Evolutionary conservation across 2,329 filamentous ascomycete species (phyloP), one percentile per base, ranked within the genome.

Genomic region (Raffaelea albimanens): DNA sequence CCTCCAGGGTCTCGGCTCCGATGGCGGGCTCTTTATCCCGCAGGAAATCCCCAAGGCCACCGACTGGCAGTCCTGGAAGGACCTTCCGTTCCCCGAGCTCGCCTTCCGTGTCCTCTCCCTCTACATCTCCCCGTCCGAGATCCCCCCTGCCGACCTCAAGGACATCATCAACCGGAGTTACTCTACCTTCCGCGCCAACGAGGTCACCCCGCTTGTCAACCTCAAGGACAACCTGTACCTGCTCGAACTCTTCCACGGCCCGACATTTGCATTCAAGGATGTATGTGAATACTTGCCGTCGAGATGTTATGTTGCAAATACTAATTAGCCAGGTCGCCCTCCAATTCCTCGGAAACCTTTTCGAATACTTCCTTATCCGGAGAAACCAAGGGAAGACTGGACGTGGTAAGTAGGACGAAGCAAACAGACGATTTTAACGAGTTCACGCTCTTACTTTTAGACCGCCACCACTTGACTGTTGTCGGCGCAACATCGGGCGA

Each of bases 191-290:
- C 85, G 90, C 56, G 75, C 80, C 31, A 68, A 80, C 39, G 81
- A 94, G 47, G 80, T 87, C 39, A 89, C 87, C 0, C 93, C 93
- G 0, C 68, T 93, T 22, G 76, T 87, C 40, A 80, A 85, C n/a
- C 73, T 96, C 46, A 51, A 54, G 50, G 78, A 91, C 60, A 85
- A 91, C 62, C 72, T 96, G 39, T 82, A 95, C 62, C 72, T 96
- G 48, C 78, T 98, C 31, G 93, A 98, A 67, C 77, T 98, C 40
- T 98, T 97, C 74, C 91, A 97, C 63, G 93, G 93, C 1, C 93
- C 90, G 5, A 97, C 85, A 1, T 96, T 89, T 63, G 85, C 91
- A 2, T 97, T 97, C 73, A 95, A 97, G 68, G 91, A 97, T 86
- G 90, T 48, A 40, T 4, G 47, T n/a, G n/a, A n/a, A n/a, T n/a